Base-by-base conservation (phyloP, 2,329 filamentous ascomycete species). In the Trichoderma breve region DNA sequence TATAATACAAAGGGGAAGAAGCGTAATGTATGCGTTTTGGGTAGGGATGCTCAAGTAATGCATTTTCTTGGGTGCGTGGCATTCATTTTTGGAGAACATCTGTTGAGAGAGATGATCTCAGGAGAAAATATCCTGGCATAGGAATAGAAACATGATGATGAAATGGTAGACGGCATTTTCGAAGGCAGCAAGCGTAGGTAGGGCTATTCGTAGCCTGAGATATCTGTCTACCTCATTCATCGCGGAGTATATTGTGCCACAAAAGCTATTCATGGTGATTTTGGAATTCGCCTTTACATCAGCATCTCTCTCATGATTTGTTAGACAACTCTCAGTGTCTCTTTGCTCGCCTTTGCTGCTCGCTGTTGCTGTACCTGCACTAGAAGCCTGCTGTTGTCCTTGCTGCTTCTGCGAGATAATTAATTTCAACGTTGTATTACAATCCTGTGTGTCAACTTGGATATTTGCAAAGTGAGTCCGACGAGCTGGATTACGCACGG, bases 351-450 rank as follows among this genome's bases (percentile, higher is more conserved):
- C n/a, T n/a, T n/a, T n/a, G n/a, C n/a, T n/a, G n/a, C n/a, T n/a
- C 14, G 21, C 11, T 3, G 3, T 32, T 24, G 4, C 4, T 12
- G 2, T 2, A 15, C 4, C 8, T 32, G 18, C 15, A 32, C 8
- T 4, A 0, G 0, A 28, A 18, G 6, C 0, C 34, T 30, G 36
- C 1, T 28, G 1, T 21, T 26, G 47, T 12, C 4, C 8, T 12
- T 24, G 6, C 24, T 43, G 24, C 3, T 43, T n/a, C 24, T 21
- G 24, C 1, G 18, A 14, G 0, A n/a, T 15, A 6, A 9, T 9
- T 9, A 43, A 6, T 2, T 0, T 15, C 6, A 11, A 24, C 14
- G 21, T 3, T 2, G 9, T 0, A 4, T 4, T 67, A 58, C 21
- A 4, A 1, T 24, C 11, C 28, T 2, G 14, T 18, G 24, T 6